Base-by-base conservation (phyloP, 2,329 filamentous ascomycete species). In the Cadophora sp. region DNA sequence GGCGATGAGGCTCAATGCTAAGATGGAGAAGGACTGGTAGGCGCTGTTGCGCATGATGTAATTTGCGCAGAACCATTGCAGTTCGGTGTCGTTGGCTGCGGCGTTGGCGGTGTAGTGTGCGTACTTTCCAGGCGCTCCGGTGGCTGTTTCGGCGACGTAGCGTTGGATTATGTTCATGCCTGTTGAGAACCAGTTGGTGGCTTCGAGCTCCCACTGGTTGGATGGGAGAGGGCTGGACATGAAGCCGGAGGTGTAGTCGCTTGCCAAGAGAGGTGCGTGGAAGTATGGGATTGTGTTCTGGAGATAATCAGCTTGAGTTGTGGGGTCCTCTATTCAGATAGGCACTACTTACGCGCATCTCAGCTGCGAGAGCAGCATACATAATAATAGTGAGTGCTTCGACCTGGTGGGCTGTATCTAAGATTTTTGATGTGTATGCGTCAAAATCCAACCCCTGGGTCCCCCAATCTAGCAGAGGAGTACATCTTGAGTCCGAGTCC, bases 21-120 rank as follows among this genome's bases (percentile, higher is more conserved):
- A 20, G 13, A 62, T 27, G 47, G 47, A 53, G 60, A 62, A 62
- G n/a, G 47, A 62, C 8, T 50, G 50, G 20, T 62, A 62, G n/a
- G 16, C 33, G 1, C 9, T 41, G 60, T 62, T 20, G 5, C 60
- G 60, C 60, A 62, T 53, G 47, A 62, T 53, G 18, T 48, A 62
- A 14, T 62, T 62, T 4, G 36, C 16, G 33, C 60, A 53, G 27
- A 53, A 43, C 60, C 27, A 62, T 43, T 62, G 47, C 8, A 62
- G 14, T 16, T 30, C 30, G 20, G 47, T 41, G 8, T 53, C 60
- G 36, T 62, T 62, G 27, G 47, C 60, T 13, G 47, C 47, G 14
- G 47, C n/a, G 20, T 53, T 30, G 7, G 48, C 30, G 1, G 60
- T 62, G 24, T 62, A 62, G 13, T 62, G 39, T 41, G 22, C 43